Percentiles rank a stretch among this genome's conserved stretches.
These are phyloP conservation scores for Plantago coronopus DNA, from an alignment of 305 asterid genomes.

Conservation along the genomic window DNA sequence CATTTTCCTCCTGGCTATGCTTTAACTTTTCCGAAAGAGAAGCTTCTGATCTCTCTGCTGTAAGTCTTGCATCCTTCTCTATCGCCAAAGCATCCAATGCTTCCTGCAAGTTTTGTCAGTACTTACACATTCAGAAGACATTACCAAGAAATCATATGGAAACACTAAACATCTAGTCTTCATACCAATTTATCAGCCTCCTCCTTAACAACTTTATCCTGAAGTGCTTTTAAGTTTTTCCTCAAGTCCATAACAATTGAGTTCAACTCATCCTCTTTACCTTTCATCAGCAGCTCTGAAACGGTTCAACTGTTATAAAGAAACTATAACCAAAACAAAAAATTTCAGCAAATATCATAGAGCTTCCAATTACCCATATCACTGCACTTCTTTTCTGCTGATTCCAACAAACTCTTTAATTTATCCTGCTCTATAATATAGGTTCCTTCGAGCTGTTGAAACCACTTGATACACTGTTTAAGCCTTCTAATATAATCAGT, in stretches of 20 bases:
- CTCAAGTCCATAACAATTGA: constrained; percentile 75
- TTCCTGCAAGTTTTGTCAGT: constrained; percentile 42
- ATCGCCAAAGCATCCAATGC: constrained; percentile 56
- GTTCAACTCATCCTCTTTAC: constrained; percentile 79
- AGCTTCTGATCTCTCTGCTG: constrained; percentile 72
- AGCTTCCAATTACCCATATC: constrained; percentile 53
- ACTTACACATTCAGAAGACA: constrained; percentile 10
- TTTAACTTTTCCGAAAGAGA: constrained; percentile 68
- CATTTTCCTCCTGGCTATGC: constrained; percentile 61
- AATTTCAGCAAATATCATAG: neutral
- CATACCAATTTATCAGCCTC: constrained; percentile 65
- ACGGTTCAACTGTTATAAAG: constrained; percentile 8
- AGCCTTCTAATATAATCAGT: constrained; percentile 60
- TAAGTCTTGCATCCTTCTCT: constrained; percentile 66
- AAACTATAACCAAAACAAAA: neutral
- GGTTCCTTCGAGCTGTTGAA: constrained; percentile 73
- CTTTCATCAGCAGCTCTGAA: constrained; percentile 67
- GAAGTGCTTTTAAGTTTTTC: constrained; percentile 57
- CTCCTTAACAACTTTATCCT: constrained; percentile 64
- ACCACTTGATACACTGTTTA: constrained; percentile 77
- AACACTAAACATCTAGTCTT: constrained; percentile 1
- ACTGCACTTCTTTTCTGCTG: constrained; percentile 62
- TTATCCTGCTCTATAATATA: constrained; percentile 52
- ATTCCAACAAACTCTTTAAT: constrained; percentile 49
- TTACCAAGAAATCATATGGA: constrained; percentile 9